phyloP scores from a whole-genome alignment of 2,329 filamentous ascomycete species.

The Venturia oleaginea region DNA sequence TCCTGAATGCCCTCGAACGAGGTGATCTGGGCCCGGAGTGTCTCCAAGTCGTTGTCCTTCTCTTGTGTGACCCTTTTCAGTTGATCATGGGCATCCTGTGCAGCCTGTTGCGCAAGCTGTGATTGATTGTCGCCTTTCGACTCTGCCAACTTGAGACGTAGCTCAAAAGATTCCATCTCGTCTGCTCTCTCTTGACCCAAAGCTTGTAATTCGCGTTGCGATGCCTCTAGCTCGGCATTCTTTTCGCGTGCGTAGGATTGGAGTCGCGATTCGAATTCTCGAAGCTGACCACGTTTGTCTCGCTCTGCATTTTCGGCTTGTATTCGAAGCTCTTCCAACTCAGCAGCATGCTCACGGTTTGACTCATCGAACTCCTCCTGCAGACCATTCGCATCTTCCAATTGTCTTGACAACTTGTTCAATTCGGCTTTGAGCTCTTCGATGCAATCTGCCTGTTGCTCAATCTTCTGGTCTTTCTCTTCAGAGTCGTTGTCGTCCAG shows the following conservation, averaged over 20 bases:
- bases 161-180: conserved; percentile 32
- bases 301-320: conserved; percentile 23
- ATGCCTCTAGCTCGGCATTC: conserved; percentile 20
- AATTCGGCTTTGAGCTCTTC: conserved; percentile 27
- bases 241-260: conserved; percentile 19
- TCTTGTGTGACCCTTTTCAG: conserved; percentile 28
- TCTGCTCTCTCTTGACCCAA: conserved; percentile 29
- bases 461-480: conserved; percentile 25
- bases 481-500: conserved; percentile 23
- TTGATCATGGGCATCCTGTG: conserved; percentile 29
- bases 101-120: conserved; percentile 32
- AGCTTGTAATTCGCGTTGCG: conserved; percentile 25
- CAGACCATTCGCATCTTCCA: conserved; percentile 9
- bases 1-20: conserved; percentile 26
- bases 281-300: conserved; percentile 12
- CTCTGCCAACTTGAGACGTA: conserved; percentile 31
- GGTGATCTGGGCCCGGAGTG: conserved; percentile 28
- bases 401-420: conserved; percentile 12
- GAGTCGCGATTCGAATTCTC: conserved; percentile 13
- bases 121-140: conserved; percentile 32
- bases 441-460: conserved; percentile 26
- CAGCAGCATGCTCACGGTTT: conserved; percentile 28
- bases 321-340: conserved; percentile 27
- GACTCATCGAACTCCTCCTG: conserved; percentile 14
- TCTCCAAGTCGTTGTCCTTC: conserved; percentile 30